Conservation (phyloP, 495 filamentous ascomycete genomes). For the Penicillium atrosanguineum region DNA sequence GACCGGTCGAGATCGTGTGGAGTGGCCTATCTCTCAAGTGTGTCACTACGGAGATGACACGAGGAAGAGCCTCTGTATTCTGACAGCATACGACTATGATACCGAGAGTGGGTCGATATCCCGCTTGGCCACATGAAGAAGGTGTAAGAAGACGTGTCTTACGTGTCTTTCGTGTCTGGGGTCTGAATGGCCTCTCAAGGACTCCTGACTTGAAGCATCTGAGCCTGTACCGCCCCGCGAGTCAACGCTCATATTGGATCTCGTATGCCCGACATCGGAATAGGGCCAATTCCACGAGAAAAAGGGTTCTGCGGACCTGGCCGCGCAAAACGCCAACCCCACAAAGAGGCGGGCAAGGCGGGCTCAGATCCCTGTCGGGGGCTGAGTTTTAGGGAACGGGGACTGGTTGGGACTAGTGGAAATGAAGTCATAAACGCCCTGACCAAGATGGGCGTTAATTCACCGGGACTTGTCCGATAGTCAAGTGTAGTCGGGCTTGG, state of each 20-base stretch:
- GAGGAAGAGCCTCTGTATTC: neutral
- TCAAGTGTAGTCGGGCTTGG: no score
- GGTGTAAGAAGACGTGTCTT: no score
- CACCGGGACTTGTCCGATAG: neutral
- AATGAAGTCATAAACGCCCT: neutral
- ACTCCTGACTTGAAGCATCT: neutral
- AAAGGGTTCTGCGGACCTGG: neutral
- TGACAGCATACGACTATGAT: neutral
- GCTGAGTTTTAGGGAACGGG: neutral
- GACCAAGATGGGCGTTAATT: neutral
- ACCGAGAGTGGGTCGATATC: neutral
- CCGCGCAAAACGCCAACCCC: neutral
- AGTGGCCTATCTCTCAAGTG: neutral
- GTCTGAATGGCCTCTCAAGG: neutral
- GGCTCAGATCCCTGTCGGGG: neutral
- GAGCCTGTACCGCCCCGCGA: neutral
- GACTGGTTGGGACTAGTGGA: neutral
- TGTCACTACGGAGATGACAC: neutral
- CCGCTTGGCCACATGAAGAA: neutral
- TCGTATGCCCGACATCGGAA: neutral
- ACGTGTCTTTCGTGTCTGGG: neutral
- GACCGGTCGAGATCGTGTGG: neutral
- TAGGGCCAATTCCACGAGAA: neutral
- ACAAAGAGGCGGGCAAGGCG: neutral
- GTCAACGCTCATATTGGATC: neutral